Percentiles rank a stretch among this genome's conserved stretches.
Evolutionary conservation across 2,329 filamentous ascomycete genomes (phyloP).

Genomic region (Fusarium begoniae): DNA sequence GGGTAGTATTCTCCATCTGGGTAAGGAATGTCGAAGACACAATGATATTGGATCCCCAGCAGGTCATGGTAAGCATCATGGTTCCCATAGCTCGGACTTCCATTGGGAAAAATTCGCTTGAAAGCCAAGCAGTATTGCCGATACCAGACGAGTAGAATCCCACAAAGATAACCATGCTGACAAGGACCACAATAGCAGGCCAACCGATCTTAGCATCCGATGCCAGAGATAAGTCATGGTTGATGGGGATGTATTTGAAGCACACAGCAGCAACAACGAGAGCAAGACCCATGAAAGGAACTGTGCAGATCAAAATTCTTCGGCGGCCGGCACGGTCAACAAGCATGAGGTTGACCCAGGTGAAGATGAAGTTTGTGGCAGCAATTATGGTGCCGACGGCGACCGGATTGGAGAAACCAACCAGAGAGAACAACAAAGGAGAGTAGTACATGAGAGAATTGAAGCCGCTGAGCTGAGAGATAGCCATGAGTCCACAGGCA

Average conservation of each 20-base stretch:
- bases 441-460: slow-evolving; percentile 63
- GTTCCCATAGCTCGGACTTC: slow-evolving; percentile 59
- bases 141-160: slow-evolving; percentile 55
- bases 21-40: slow-evolving; percentile 60
- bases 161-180: slow-evolving; percentile 44
- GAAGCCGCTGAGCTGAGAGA: slow-evolving; percentile 61
- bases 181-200: slow-evolving; percentile 54
- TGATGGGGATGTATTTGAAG: slow-evolving; percentile 54
- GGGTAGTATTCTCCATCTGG: slow-evolving; percentile 58
- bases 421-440: slow-evolving; percentile 58
- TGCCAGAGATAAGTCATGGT: slow-evolving; percentile 52
- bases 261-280: slow-evolving; percentile 54
- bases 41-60: slow-evolving; percentile 59
- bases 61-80: slow-evolving; percentile 58
- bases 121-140: slow-evolving; percentile 58
- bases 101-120: slow-evolving; percentile 56
- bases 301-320: slow-evolving; percentile 53
- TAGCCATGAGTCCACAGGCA: slow-evolving; percentile 62
- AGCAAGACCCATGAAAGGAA: slow-evolving; percentile 55
- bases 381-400: slow-evolving; percentile 57
- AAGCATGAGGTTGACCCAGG: slow-evolving; percentile 56
- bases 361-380: slow-evolving; percentile 60
- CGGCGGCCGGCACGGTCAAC: slow-evolving; percentile 58
- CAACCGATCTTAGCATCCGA: slow-evolving; percentile 40
- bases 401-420: slow-evolving; percentile 59